phyloP scores from a whole-genome alignment of 805 yeast species.

The Candida methanosorbosa region DNA sequence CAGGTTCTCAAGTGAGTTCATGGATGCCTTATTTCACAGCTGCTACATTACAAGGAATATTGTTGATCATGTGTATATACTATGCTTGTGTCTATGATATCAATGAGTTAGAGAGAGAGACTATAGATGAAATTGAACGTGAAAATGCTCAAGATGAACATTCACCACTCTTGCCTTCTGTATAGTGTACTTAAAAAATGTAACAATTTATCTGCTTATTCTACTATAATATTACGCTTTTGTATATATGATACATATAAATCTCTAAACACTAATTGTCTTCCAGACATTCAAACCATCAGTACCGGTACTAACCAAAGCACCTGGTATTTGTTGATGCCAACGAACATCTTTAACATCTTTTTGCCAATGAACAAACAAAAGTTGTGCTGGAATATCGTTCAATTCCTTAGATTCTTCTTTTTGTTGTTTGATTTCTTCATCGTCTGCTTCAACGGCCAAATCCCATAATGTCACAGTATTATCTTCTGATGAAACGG shows the following conservation, averaged over 20 bases:
- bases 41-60: slow-evolving; percentile 53
- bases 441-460: slow-evolving; percentile 96
- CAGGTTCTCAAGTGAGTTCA: slow-evolving; percentile 78
- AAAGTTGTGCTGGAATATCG: slow-evolving; percentile 89
- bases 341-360: slow-evolving; percentile 97
- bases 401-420: slow-evolving; percentile 70
- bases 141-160: slow-evolving; percentile 6
- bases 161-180: not conserved
- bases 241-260: not conserved
- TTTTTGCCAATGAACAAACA: slow-evolving; percentile 97
- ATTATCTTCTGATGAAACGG: slow-evolving; percentile 93
- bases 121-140: slow-evolving; percentile 8
- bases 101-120: slow-evolving; percentile 12
- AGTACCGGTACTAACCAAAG: slow-evolving; percentile 88
- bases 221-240: no score
- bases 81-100: slow-evolving; percentile 22
- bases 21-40: slow-evolving; percentile 78
- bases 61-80: slow-evolving; percentile 56
- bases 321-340: slow-evolving; percentile 96
- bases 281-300: slow-evolving; percentile 96
- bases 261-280: slow-evolving; percentile 77
- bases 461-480: slow-evolving; percentile 97
- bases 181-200: not conserved
- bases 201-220: no score
- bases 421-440: slow-evolving; percentile 82